Evolutionary conservation across 2,329 filamentous ascomycete genomes (phyloP).

Genomic region (Colletotrichum musicola): DNA sequence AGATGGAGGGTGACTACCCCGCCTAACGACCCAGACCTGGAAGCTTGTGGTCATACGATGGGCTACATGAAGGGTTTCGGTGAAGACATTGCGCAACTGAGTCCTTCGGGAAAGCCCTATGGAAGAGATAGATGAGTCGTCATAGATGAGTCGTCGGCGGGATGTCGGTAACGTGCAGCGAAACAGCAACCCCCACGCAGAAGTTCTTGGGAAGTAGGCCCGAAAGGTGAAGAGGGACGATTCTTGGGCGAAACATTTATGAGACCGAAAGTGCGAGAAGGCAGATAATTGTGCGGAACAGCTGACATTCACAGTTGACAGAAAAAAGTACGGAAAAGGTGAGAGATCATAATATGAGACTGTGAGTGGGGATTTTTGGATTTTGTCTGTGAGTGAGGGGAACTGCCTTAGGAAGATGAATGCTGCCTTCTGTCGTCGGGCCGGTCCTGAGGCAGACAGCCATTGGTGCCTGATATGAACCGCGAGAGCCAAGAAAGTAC

Average conservation of each 20-base stretch:
- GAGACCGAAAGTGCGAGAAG: background rate
- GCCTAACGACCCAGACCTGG: background rate
- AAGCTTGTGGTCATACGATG: background rate
- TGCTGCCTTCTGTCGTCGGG: background rate
- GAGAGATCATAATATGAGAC: slow-evolving; percentile 4
- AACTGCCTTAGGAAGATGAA: background rate
- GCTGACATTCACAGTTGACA: background rate
- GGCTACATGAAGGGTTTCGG: background rate
- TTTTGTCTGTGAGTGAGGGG: slow-evolving; percentile 7
- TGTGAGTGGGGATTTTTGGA: slow-evolving; percentile 11
- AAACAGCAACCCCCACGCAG: too few species aligned
- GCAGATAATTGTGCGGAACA: background rate
- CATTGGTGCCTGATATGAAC: slow-evolving; percentile 7
- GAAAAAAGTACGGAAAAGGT: background rate
- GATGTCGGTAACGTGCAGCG: too few species aligned
- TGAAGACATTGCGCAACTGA: background rate
- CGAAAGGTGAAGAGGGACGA: too few species aligned
- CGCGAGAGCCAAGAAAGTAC: too few species aligned
- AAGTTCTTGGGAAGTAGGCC: too few species aligned
- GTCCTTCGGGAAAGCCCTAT: too few species aligned
- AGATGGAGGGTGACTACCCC: slow-evolving; percentile 18
- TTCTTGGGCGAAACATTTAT: background rate
- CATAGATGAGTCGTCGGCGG: too few species aligned
- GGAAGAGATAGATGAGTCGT: background rate
- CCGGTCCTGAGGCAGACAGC: slow-evolving; percentile 16